Evolutionary conservation across 192 early-diverging fungal genomes (phyloP).

Genomic region (Linnemannia zychae): DNA sequence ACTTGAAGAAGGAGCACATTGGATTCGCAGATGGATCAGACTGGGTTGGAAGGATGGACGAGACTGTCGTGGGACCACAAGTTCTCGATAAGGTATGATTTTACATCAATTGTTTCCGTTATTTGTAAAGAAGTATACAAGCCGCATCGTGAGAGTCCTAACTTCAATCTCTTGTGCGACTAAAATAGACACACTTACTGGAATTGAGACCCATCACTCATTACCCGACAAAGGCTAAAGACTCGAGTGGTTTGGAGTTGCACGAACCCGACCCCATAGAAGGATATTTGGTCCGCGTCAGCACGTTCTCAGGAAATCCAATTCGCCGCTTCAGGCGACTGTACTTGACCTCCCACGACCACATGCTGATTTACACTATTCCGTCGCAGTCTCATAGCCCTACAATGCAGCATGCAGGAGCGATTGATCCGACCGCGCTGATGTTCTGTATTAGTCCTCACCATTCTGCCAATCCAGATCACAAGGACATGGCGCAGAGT

Average conservation of each 20-base stretch:
- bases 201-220: conserved; percentile 55
- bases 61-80: conserved; percentile 52
- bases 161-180: not conserved
- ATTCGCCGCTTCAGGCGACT: conserved; percentile 40
- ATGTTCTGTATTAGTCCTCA: conserved; percentile 53
- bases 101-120: not conserved
- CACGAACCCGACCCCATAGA: conserved; percentile 57
- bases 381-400: conserved; percentile 46
- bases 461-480: conserved; percentile 38
- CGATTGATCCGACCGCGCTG: conserved; percentile 38
- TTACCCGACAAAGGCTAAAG: conserved; percentile 44
- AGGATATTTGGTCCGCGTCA: conserved; percentile 54
- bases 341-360: conserved; percentile 58
- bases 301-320: conserved; percentile 46
- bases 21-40: conserved; percentile 52
- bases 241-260: conserved; percentile 6
- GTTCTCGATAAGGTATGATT: conserved; percentile 54
- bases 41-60: conserved; percentile 42
- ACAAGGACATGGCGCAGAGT: conserved; percentile 54
- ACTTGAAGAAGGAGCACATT: conserved; percentile 41
- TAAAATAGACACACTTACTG: conserved; percentile 49
- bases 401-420: conserved; percentile 28
- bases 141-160: not conserved
- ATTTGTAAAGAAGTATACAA: not conserved
- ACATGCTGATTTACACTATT: conserved; percentile 51